Evolutionary conservation across 2,329 filamentous ascomycete genomes (phyloP), one percentile per base, ranked within the genome.

Genomic region (Rhinocladiella mackenziei): DNA sequence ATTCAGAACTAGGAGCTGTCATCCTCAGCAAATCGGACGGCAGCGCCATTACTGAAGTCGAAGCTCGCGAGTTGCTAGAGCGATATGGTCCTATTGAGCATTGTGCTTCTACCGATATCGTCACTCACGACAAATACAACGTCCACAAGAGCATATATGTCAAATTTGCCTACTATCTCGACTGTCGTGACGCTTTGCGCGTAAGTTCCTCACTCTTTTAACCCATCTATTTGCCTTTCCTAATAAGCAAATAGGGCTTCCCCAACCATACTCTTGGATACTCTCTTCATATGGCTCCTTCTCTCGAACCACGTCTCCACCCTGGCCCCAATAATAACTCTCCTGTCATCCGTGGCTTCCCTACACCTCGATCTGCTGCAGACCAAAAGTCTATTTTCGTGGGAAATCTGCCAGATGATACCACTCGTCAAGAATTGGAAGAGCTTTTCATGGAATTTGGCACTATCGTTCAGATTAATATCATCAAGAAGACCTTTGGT

Each of bases 151-250:
- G 48, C 10, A 42, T 53, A 15, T 53, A 42, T 26, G 50, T 56
- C 18, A 51, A 53, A 19, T 58, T 58, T 34, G 55, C 49, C 3
- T 57, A 46, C 46, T 58, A 50, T 29, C 45, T 53, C 4, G 56
- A 58, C 37, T 55, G 51, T 33, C 50, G 46, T 14, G 55, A 58
- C 43, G 55, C 55, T 34, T 19, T 57, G 11, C 42, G 45, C 28
- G 55, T 53, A 53, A 41, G 43, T 25, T 13, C n/a, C 18, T 22
- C 23, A 18, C 31, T 3, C 15, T 32, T 36, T 7, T 5, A 13
- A 18, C 2, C 13, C 15, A 14, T 18, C 20, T 15, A 19, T 9
- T 4, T 17, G 32, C 11, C 13, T 10, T 14, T n/a, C 10, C 36
- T 47, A 20, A 47, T 10, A 34, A 4, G 14, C 20, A 19, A 31